These are phyloP conservation scores for Candida krabiensis DNA, from an alignment of 805 yeast genomes.

Conservation along the genomic window DNA sequence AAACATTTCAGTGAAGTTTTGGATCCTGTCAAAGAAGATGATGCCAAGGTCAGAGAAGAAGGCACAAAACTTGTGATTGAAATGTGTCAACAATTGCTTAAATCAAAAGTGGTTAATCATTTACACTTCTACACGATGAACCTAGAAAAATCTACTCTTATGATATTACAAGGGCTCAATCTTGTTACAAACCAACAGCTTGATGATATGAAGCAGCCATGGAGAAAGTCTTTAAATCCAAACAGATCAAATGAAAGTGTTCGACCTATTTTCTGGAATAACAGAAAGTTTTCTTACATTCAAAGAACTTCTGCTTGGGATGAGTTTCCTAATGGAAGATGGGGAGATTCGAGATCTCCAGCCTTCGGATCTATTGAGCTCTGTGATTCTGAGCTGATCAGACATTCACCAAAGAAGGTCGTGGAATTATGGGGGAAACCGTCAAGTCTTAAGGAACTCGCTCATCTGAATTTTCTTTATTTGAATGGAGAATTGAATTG, in stretches of 20 bases:
- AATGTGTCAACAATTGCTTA: constrained; percentile 74
- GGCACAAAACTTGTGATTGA: constrained; percentile 83
- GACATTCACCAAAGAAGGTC: constrained; percentile 81
- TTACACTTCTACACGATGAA: constrained; percentile 98
- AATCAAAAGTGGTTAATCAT: constrained; percentile 75
- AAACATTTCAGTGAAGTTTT: constrained; percentile 64
- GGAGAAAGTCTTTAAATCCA: constrained; percentile 89
- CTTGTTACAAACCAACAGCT: constrained; percentile 38
- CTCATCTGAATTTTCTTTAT: constrained; percentile 64
- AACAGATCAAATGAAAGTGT: constrained; percentile 77
- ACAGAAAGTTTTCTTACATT: constrained; percentile 86
- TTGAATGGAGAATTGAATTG: constrained; percentile 68
- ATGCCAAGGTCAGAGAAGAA: constrained; percentile 76
- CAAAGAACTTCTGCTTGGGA: constrained; percentile 94
- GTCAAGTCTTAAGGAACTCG: constrained; percentile 53
- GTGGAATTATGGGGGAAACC: constrained; percentile 90
- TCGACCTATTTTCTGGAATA: constrained; percentile 95
- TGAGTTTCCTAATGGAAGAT: constrained; percentile 97
- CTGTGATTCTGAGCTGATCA: constrained; percentile 73
- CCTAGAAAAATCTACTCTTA: constrained; percentile 84
- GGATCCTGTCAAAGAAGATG: constrained; percentile 88
- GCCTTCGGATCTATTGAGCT: constrained; percentile 91
- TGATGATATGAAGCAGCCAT: constrained; percentile 50
- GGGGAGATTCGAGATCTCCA: constrained; percentile 98
- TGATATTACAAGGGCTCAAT: constrained; percentile 77